Evolutionary conservation across 164 flowering plant species (phyloP).

Genomic region (Kingdonia uniflora): DNA sequence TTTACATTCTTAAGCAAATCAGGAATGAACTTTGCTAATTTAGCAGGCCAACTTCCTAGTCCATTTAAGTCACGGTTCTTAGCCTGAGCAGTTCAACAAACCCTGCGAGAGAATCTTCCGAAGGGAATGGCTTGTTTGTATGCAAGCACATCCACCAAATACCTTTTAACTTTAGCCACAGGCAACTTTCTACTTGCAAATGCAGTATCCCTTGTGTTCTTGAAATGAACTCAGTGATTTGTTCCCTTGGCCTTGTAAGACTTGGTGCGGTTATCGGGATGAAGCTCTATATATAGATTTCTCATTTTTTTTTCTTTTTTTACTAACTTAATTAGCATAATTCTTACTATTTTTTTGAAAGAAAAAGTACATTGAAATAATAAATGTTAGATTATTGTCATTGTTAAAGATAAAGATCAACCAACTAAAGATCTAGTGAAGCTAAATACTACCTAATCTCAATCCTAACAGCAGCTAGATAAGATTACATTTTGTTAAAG

Average conservation of each 20-base stretch:
- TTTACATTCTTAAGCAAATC: conserved; percentile 96
- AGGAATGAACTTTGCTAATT: conserved; percentile 74
- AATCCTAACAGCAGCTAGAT: too few species aligned
- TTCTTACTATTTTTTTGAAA: too few species aligned
- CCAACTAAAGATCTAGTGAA: too few species aligned
- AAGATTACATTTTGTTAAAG: too few species aligned
- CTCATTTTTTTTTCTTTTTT: too few species aligned
- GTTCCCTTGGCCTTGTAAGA: conserved; percentile 80
- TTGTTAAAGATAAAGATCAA: too few species aligned
- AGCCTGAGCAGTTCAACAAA: conserved; percentile 98
- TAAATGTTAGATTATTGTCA: too few species aligned
- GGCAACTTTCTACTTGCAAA: conserved; percentile 63
- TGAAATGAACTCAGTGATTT: conserved; percentile 71
- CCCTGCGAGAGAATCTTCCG: conserved; percentile 84
- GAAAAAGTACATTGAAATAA: too few species aligned
- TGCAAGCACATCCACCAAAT: conserved; percentile 78
- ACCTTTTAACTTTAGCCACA: conserved; percentile 72
- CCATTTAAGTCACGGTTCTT: conserved; percentile 89
- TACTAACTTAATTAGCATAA: too few species aligned
- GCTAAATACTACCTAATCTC: too few species aligned
- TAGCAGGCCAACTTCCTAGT: conserved; percentile 94
- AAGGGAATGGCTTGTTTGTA: conserved; percentile 96
- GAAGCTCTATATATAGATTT: too few species aligned
- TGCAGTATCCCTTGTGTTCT: conserved; percentile 94
- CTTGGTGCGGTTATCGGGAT: too few species aligned